Conservation (phyloP, 2,329 filamentous ascomycete species). For the Sclerotinia subarctica region DNA sequence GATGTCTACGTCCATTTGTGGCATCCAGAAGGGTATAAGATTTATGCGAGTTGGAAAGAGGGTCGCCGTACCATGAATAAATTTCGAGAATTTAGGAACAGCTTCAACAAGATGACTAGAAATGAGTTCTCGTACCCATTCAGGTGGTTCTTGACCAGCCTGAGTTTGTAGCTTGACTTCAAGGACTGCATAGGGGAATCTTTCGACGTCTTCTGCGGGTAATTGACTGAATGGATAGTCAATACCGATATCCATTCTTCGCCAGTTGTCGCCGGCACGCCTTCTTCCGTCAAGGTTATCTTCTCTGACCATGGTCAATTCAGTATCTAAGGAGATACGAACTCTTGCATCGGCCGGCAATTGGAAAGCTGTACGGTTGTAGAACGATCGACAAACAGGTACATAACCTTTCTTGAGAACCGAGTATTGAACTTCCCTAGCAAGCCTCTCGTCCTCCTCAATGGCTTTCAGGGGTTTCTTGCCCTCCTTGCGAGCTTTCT, state of each 20-base stretch:
- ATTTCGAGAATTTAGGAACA: slow-evolving; percentile 99
- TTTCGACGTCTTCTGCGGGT: slow-evolving; percentile 76
- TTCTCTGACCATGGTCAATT: slow-evolving; percentile 90
- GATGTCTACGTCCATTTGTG: slow-evolving; percentile 97
- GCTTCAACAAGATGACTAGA: slow-evolving; percentile 94
- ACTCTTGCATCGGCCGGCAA: slow-evolving; percentile 93
- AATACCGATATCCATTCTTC: slow-evolving; percentile 94
- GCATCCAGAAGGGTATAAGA: slow-evolving; percentile 93
- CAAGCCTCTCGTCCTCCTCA: slow-evolving; percentile 83
- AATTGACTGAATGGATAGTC: slow-evolving; percentile 93
- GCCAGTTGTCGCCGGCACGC: slow-evolving; percentile 85
- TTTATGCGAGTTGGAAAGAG: slow-evolving; percentile 86
- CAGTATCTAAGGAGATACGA: slow-evolving; percentile 93
- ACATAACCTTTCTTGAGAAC: slow-evolving; percentile 81
- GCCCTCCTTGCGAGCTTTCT: slow-evolving; percentile 91
- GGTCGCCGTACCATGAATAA: slow-evolving; percentile 90
- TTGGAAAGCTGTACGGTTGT: slow-evolving; percentile 97
- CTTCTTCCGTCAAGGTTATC: slow-evolving; percentile 83
- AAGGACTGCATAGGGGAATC: slow-evolving; percentile 92
- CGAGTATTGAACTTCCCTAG: slow-evolving; percentile 90
- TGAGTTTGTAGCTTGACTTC: slow-evolving; percentile 98
- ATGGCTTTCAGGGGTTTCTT: slow-evolving; percentile 94
- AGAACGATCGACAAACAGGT: slow-evolving; percentile 92
- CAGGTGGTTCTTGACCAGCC: slow-evolving; percentile 87
- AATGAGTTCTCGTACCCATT: slow-evolving; percentile 93